A percentile compares a stretch with the other conserved stretches of the same genome.
phyloP scores from a whole-genome alignment of 805 yeast species.

The Wickerhamiella siamensis region DNA sequence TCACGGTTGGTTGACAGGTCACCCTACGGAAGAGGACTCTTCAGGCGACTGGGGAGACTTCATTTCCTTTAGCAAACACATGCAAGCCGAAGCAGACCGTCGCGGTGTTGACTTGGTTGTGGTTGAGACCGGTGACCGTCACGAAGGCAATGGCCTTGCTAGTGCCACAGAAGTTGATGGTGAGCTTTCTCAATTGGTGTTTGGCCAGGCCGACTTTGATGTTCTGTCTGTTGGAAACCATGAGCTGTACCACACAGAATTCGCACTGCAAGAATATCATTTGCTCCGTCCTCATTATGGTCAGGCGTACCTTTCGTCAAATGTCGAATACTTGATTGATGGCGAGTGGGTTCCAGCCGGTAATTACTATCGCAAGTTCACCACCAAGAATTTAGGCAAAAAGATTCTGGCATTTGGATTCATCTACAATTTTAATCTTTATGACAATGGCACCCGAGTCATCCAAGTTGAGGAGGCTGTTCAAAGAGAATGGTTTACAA shows the following conservation, averaged over 20 bases:
- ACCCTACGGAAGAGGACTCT: constrained; percentile 30
- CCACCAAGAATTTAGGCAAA: constrained; percentile 38
- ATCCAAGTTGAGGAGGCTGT: constrained; percentile 43
- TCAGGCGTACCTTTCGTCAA: constrained; percentile 43
- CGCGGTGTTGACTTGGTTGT: constrained; percentile 49
- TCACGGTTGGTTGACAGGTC: constrained; percentile 59
- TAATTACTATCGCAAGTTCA: constrained; percentile 45
- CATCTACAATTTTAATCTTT: constrained; percentile 56
- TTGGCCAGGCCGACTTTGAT: constrained; percentile 53
- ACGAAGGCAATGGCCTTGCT: constrained; percentile 84
- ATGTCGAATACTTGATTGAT: constrained; percentile 25
- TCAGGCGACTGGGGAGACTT: constrained; percentile 91
- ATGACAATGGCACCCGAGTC: constrained; percentile 48
- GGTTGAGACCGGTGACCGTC: constrained; percentile 85
- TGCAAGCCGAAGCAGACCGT: constrained; percentile 33
- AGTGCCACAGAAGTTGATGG: constrained; percentile 74
- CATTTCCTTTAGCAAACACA: constrained; percentile 44
- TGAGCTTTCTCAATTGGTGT: constrained; percentile 41
- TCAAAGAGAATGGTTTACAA: constrained; percentile 49
- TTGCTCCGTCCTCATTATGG: constrained; percentile 40
- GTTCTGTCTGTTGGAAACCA: constrained; percentile 80
- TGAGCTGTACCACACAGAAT: constrained; percentile 60
- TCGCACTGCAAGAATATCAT: constrained; percentile 51
- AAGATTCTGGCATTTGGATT: constrained; percentile 62
- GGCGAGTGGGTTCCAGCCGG: constrained; percentile 52